Percentiles rank a stretch among this genome's conserved stretches.
These are phyloP conservation scores for Aspergillus funiculosus DNA, from an alignment of 495 filamentous ascomycete species.

Conservation along the genomic window DNA sequence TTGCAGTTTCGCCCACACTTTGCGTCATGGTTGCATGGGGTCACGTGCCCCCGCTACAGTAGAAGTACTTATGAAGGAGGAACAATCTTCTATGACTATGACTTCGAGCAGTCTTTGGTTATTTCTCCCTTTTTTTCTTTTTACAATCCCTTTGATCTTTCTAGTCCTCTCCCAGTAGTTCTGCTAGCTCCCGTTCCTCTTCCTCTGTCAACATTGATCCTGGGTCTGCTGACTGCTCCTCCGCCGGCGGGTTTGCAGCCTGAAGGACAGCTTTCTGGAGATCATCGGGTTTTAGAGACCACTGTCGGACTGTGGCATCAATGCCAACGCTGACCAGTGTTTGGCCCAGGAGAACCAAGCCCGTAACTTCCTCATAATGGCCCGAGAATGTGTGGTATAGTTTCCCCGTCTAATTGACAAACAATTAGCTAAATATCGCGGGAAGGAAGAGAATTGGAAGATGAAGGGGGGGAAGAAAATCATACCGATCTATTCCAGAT, in stretches of 20 bases:
- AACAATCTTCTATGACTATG: background rate
- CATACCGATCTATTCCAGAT: slow-evolving; percentile 71
- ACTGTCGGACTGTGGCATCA: slow-evolving; percentile 79
- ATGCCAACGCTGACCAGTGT: slow-evolving; percentile 75
- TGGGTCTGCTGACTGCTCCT: slow-evolving; percentile 37
- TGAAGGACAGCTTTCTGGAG: slow-evolving; percentile 56
- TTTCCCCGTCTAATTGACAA: slow-evolving; percentile 54
- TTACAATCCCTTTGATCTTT: background rate
- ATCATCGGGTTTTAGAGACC: slow-evolving; percentile 62
- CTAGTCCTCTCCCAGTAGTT: slow-evolving; percentile 73
- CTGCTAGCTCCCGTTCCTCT: slow-evolving; percentile 81
- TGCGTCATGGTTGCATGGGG: slow-evolving; percentile 37
- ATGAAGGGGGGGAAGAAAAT: background rate
- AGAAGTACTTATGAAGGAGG: background rate
- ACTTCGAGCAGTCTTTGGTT: background rate
- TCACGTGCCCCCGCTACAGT: slow-evolving; percentile 27
- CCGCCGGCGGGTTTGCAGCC: slow-evolving; percentile 49
- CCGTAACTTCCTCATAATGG: slow-evolving; percentile 90
- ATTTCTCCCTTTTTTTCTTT: slow-evolving; percentile 6
- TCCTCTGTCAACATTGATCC: slow-evolving; percentile 63
- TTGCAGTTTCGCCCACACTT: slow-evolving; percentile 19
- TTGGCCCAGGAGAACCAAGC: slow-evolving; percentile 57
- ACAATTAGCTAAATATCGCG: slow-evolving; percentile 23
- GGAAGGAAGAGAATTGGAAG: too few relatives aligned
- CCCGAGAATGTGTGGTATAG: slow-evolving; percentile 73